Evolutionary conservation across 2,329 filamentous ascomycete genomes (phyloP), one percentile per base, ranked within the genome.

Genomic region (Tricladium varicosporioides): DNA sequence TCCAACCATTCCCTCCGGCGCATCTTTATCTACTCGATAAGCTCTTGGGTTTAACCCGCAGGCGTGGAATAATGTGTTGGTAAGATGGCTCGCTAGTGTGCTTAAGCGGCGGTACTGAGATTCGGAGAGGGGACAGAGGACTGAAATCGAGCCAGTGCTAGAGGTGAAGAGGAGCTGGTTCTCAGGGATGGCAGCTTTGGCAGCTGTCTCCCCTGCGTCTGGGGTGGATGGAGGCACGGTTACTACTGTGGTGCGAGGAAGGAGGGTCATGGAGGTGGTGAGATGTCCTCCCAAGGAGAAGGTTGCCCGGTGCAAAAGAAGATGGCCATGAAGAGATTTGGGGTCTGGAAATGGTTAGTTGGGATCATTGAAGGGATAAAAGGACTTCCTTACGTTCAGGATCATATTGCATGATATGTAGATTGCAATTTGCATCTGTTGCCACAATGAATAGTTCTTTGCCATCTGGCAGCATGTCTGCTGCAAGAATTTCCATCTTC

Each of bases 401-500:
- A 68, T 97, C 92, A 68, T 94, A 99, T 73, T 97, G 91, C 62
- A 97, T 76, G 48, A 97, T 81, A 70, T 97, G 91, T 43, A 99
- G 74, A 65, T 94, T 91, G 60, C 89, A 89, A 65, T 96, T 88
- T 36, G 88, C 85, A 70, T 97, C 93, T 11, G 88, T 85, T 5
- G 90, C 87, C 43, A 97, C 78, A 62, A 99, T 87, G 69, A 87
- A 91, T 11, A 99, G 77, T 58, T 92, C 86, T 55, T 89, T 86
- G 7, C 90, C 90, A 66, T 93, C 88, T 0, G 94, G 94, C 7
- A 99, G 75, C 67, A 99, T 93, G 58, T 97, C 93, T 1, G 90
- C 91, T 5, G 87, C 83, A 33, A 95, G 73, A 16, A 95, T 84
- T 67, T 94, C 89, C 65, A 97, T 78, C 45, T 83, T 84, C 16